These are phyloP conservation scores for Phlebiopsis flavidoalba DNA, from an alignment of 768 basidiomycete genomes.

Conservation along the genomic window DNA sequence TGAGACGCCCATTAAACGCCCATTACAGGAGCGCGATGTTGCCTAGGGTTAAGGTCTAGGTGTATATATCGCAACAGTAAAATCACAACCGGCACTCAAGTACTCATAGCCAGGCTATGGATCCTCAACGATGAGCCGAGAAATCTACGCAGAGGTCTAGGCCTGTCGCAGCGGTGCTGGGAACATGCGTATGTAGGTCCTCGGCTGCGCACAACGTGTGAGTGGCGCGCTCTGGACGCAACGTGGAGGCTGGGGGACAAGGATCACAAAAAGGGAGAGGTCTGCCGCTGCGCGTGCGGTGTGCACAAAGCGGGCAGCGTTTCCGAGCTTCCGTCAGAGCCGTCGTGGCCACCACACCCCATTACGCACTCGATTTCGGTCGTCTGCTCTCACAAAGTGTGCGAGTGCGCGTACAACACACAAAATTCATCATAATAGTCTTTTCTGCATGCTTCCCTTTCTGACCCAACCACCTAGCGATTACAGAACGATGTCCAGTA, in stretches of 20 bases:
- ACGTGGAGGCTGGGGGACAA: background rate
- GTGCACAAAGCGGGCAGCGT: conserved; percentile 3
- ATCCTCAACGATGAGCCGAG: too few relatives aligned
- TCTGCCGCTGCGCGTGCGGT: background rate
- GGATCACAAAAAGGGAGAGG: too few relatives aligned
- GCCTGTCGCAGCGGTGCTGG: background rate
- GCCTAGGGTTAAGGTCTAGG: background rate
- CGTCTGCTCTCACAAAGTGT: conserved; percentile 6
- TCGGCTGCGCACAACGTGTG: background rate
- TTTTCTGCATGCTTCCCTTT: background rate
- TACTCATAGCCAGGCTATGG: background rate
- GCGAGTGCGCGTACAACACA: background rate
- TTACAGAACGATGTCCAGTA: conserved; percentile 52
- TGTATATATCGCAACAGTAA: too few relatives aligned
- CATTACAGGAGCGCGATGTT: background rate
- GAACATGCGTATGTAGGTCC: background rate
- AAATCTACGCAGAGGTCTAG: background rate
- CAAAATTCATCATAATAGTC: too few relatives aligned
- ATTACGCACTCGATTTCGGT: background rate
- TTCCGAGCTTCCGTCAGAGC: background rate
- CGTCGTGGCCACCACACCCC: conserved; percentile 2
- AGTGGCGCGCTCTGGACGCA: background rate
- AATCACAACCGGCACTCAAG: too few relatives aligned
- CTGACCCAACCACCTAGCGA: background rate
- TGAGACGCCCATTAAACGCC: background rate